Evolutionary conservation across 306 rosid species (phyloP), one percentile per base, ranked within the genome.

Genomic region (Castanopsis chinensis): DNA sequence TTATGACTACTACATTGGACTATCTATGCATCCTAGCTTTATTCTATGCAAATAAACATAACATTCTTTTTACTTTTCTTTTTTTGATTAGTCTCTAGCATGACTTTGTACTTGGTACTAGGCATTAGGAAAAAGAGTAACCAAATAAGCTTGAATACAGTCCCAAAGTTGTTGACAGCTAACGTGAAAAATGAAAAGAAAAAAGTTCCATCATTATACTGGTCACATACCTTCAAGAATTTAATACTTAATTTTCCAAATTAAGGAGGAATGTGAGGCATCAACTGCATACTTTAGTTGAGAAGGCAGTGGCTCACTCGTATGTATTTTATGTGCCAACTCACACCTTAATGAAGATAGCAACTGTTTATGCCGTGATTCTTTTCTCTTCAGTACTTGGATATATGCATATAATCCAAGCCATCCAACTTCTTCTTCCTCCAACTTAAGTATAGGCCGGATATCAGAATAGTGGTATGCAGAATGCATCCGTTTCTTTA

Each of bases 231-330:
- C 85, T 88, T 23, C 21, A 80, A 41, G 78, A 85, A 69, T 57
- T 45, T 90, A 92, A 69, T 87, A 92, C 87, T 89, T 87, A 71
- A 94, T 92, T 79, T 85, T 61, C 97, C 99, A 94, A 23, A 92
- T 72, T 58, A 86, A 64, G 59, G 97, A 88, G 35, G 95, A 91
- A 83, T 89, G 90, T 60, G 93, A 86, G 12, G 85, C 49, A 77
- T 86, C 75, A 52, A 90, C 72, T 20, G 99, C 99, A 83, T 90
- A 85, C 59, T 76, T 71, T 23, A 90, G 84, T 65, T 85, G 87
- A 73, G 91, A 82, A 7, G 99, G 80, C 61, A 74, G 82, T 10
- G 99, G 77, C 61, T 74, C 75, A 43, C 59, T 57, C 33, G 45
- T 68, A 3, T 90, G 76, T 73, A 87, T 71, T 53, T 21, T 57